Evolutionary conservation across 78 protist species (phyloP).

Genomic region (Chrysochromulina tobinii): DNA sequence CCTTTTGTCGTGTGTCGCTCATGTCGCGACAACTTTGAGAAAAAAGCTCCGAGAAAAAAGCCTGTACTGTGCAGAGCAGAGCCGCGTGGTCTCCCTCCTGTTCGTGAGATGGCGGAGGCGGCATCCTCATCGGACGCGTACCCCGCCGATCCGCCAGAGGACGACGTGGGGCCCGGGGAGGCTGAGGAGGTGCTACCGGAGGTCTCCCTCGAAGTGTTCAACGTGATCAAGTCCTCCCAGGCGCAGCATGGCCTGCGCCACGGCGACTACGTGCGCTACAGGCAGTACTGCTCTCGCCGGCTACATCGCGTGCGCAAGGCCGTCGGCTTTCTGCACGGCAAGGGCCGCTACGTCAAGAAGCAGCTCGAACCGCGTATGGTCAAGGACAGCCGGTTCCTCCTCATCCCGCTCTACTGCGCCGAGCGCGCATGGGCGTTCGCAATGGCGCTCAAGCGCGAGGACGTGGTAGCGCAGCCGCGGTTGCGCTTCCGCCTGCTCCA

Average conservation of each 20-base stretch:
- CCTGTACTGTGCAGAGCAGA: too few relatives aligned
- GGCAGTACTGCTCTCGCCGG: constrained; percentile 25
- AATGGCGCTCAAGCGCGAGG: constrained; percentile 34
- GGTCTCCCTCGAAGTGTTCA: neutral
- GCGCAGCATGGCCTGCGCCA: constrained; percentile 35
- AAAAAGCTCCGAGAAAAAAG: too few relatives aligned
- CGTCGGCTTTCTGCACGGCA: neutral
- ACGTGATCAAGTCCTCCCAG: constrained; percentile 22
- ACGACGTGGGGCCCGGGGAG: neutral
- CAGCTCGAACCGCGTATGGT: neutral
- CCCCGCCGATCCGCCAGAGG: neutral
- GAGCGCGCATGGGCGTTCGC: constrained; percentile 54
- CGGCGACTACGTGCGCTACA: constrained; percentile 41
- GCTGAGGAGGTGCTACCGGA: neutral
- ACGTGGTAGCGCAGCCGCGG: neutral
- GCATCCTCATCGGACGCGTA: too few relatives aligned
- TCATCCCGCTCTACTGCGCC: constrained; percentile 16
- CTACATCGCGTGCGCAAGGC: constrained; percentile 20
- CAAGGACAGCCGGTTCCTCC: neutral
- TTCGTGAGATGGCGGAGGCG: too few relatives aligned
- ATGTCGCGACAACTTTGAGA: too few relatives aligned
- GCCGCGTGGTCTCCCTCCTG: too few relatives aligned
- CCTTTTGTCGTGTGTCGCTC: too few relatives aligned
- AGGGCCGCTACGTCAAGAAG: neutral
- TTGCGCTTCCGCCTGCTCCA: neutral